phyloP scores from a whole-genome alignment of 345 rosid genomes.

The Anastatica hierochuntica region DNA sequence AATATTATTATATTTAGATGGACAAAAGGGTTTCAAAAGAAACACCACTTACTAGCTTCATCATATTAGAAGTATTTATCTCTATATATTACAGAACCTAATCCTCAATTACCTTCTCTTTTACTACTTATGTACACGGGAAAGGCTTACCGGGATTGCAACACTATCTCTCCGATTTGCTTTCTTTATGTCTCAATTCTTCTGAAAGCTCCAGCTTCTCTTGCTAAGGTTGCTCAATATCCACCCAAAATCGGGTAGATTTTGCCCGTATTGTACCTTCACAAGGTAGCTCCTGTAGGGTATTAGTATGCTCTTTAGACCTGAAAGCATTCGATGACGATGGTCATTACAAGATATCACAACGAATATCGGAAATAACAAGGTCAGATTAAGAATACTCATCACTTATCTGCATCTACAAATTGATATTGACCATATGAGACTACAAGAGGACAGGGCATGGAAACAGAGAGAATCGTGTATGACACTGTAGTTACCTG shows the following conservation, averaged over 20 bases:
- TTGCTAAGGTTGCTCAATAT: slow-evolving; percentile 39
- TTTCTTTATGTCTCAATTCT: slow-evolving; percentile 24
- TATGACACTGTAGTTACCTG: slow-evolving; percentile 39
- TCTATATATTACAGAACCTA: slow-evolving; percentile 19
- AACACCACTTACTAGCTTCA: slow-evolving; percentile 9
- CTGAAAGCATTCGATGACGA: slow-evolving; percentile 43
- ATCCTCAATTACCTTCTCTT: too few species aligned
- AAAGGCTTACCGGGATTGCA: slow-evolving; percentile 1
- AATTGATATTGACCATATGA: too few species aligned
- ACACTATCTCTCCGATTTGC: too few species aligned
- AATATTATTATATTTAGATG: background rate
- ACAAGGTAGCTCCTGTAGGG: slow-evolving; percentile 78
- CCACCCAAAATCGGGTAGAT: slow-evolving; percentile 62
- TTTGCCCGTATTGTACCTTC: slow-evolving; percentile 41
- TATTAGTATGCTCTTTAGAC: slow-evolving; percentile 64
- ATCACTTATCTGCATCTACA: too few species aligned
- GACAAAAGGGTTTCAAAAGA: background rate
- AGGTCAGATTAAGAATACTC: too few species aligned
- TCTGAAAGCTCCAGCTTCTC: slow-evolving; percentile 50
- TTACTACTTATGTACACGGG: slow-evolving; percentile 12
- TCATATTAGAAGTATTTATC: slow-evolving; percentile 1
- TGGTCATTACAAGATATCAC: too few species aligned
- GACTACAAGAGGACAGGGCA: too few species aligned
- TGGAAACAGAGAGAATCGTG: background rate
- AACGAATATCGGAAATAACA: too few species aligned